Conservation (phyloP, 148 eudicot species). For the Silene latifolia region DNA sequence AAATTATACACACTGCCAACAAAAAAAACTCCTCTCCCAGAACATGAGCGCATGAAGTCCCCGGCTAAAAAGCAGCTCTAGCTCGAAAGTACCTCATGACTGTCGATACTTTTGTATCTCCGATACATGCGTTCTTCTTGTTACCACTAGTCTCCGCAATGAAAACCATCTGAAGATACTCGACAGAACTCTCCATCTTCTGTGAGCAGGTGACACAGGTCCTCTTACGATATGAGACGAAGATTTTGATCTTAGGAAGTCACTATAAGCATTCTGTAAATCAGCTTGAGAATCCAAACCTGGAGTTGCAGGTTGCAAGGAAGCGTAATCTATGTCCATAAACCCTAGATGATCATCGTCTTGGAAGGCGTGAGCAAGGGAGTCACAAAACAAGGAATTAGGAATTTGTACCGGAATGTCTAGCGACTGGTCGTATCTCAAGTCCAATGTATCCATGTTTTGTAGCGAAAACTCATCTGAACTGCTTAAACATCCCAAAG, state of each 20-base stretch:
- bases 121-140: slow-evolving; percentile 24
- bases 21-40: neutral
- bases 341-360: slow-evolving; percentile 44
- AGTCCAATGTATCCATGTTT: slow-evolving; percentile 41
- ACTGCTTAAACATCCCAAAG: slow-evolving; percentile 49
- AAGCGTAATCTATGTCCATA: slow-evolving; percentile 44
- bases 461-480: slow-evolving; percentile 54
- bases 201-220: slow-evolving; percentile 44
- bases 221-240: slow-evolving; percentile 20
- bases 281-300: slow-evolving; percentile 35
- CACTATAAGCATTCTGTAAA: slow-evolving; percentile 31
- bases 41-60: neutral
- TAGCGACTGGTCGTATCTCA: slow-evolving; percentile 43
- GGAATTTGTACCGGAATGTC: slow-evolving; percentile 34
- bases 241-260: slow-evolving; percentile 31
- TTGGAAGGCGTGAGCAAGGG: slow-evolving; percentile 39
- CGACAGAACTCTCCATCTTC: slow-evolving; percentile 50
- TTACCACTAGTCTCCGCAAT: slow-evolving; percentile 44
- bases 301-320: slow-evolving; percentile 33
- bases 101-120: slow-evolving; percentile 18
- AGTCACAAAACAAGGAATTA: slow-evolving; percentile 43
- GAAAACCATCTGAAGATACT: slow-evolving; percentile 37
- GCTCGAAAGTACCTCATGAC: slow-evolving; percentile 1
- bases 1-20: slow-evolving; percentile 13
- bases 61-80: slow-evolving; percentile 2